These are phyloP conservation scores for Marasmius sp. DNA, from an alignment of 1,284 basidiomycete genomes.

Conservation along the genomic window DNA sequence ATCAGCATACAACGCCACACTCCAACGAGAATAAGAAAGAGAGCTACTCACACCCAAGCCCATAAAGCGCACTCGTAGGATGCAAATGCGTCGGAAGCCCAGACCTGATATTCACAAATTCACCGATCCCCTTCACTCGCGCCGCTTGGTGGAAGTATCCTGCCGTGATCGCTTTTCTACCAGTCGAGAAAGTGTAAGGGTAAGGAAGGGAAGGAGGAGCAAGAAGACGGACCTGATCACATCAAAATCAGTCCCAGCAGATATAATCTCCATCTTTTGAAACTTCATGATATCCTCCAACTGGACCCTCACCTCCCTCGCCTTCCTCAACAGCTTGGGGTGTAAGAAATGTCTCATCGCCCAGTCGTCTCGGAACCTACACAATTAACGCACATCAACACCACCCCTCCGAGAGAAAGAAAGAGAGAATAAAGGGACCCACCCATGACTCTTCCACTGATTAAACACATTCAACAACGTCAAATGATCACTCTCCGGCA, in stretches of 20 bases:
- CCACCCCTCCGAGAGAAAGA: too few species aligned
- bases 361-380: slow-evolving; percentile 90
- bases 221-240: slow-evolving; percentile 65
- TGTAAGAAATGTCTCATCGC: slow-evolving; percentile 93
- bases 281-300: slow-evolving; percentile 98
- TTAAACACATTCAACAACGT: slow-evolving; percentile 96
- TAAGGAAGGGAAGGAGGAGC: background rate
- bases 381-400: background rate
- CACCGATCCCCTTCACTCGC: slow-evolving; percentile 96
- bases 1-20: too few species aligned
- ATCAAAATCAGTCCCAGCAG: slow-evolving; percentile 95
- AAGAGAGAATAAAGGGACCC: slow-evolving; percentile 24
- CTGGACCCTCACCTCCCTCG: slow-evolving; percentile 94
- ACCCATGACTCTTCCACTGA: slow-evolving; percentile 97
- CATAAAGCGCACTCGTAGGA: slow-evolving; percentile 95
- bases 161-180: slow-evolving; percentile 93
- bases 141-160: slow-evolving; percentile 99
- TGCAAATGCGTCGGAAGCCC: slow-evolving; percentile 92
- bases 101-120: slow-evolving; percentile 97
- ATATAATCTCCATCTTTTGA: slow-evolving; percentile 91
- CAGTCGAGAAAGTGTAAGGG: slow-evolving; percentile 14
- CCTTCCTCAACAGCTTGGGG: slow-evolving; percentile 93
- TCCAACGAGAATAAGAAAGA: too few species aligned
- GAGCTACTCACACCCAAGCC: slow-evolving; percentile 80
- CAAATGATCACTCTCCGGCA: slow-evolving; percentile 96